Percentiles rank a stretch among this genome's conserved stretches.
Evolutionary conservation across 1,139 yeast genomes (phyloP).

Genomic region (Yamadazyma atlantica): DNA sequence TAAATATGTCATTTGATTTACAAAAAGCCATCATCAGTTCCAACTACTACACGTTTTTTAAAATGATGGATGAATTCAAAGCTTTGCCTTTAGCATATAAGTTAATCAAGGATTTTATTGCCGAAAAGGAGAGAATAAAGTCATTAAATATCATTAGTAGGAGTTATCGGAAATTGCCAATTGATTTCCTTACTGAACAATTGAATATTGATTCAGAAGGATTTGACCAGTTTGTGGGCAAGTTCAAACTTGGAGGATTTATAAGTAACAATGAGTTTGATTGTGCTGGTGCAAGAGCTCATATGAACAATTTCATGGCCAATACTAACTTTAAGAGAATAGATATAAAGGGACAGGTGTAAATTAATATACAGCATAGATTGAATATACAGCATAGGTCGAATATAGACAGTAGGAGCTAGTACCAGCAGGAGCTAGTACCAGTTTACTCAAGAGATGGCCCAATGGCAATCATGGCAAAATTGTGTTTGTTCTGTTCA

Average conservation of each 20-base stretch:
- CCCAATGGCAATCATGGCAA: conserved; percentile 68
- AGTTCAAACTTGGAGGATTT: conserved; percentile 38
- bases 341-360: conserved; percentile 92
- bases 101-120: conserved; percentile 42
- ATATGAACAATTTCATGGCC: conserved; percentile 41
- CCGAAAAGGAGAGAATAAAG: conserved; percentile 56
- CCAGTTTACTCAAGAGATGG: conserved; percentile 49
- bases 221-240: conserved; percentile 36
- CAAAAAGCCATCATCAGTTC: conserved; percentile 26
- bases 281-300: conserved; percentile 47
- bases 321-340: conserved; percentile 55
- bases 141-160: conserved; percentile 60
- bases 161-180: conserved; percentile 57
- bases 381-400: neutral
- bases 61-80: conserved; percentile 29
- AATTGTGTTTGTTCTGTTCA: conserved; percentile 57
- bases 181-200: conserved; percentile 44
- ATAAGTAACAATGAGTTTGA: conserved; percentile 35
- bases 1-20: conserved; percentile 25
- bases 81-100: conserved; percentile 23
- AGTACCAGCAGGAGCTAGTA: too few relatives aligned
- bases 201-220: conserved; percentile 40
- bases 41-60: conserved; percentile 57
- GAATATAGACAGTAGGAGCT: too few relatives aligned
- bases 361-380: conserved; percentile 7